phyloP scores from a whole-genome alignment of 2,329 filamentous ascomycete species.

The Xylaria multiplex region DNA sequence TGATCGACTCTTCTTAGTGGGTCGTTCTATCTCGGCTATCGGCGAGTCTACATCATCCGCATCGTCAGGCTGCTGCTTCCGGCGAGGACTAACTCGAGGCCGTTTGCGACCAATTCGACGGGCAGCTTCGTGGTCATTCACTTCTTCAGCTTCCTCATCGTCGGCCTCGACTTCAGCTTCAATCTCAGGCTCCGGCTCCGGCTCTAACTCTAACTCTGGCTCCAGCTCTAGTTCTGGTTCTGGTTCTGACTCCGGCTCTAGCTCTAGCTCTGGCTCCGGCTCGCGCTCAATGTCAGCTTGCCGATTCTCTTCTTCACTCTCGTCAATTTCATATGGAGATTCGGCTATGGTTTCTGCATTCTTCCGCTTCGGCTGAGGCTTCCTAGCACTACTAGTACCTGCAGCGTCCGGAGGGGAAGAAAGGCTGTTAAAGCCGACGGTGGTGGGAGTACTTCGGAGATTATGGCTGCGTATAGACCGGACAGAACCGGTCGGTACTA shows the following conservation, averaged over 20 bases:
- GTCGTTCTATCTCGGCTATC: conserved; percentile 48
- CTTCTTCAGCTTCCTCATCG: conserved; percentile 54
- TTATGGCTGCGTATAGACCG: conserved; percentile 43
- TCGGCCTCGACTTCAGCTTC: conserved; percentile 35
- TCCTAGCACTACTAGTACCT: conserved; percentile 45
- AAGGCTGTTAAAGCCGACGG: conserved; percentile 30
- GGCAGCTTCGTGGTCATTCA: conserved; percentile 57
- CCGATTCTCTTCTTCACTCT: conserved; percentile 42
- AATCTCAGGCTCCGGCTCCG: conserved; percentile 10
- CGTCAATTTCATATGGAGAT: conserved; percentile 32
- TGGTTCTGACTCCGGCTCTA: neutral
- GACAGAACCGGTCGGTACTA: conserved; percentile 37
- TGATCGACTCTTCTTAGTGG: conserved; percentile 50
- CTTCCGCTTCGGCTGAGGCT: conserved; percentile 42
- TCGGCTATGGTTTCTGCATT: conserved; percentile 28
- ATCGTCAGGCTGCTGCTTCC: conserved; percentile 53
- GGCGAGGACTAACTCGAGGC: conserved; percentile 51
- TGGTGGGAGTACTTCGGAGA: conserved; percentile 38
- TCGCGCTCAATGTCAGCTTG: conserved; percentile 14
- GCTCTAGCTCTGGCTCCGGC: neutral
- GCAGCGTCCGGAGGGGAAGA: conserved; percentile 47
- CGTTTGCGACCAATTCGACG: conserved; percentile 56
- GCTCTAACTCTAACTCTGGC: neutral
- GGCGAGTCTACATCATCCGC: conserved; percentile 53
- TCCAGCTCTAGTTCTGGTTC: neutral